Evolutionary conservation across 2,329 filamentous ascomycete genomes (phyloP), one percentile per base, ranked within the genome.

Genomic region (Sarocladiaceae sp.): DNA sequence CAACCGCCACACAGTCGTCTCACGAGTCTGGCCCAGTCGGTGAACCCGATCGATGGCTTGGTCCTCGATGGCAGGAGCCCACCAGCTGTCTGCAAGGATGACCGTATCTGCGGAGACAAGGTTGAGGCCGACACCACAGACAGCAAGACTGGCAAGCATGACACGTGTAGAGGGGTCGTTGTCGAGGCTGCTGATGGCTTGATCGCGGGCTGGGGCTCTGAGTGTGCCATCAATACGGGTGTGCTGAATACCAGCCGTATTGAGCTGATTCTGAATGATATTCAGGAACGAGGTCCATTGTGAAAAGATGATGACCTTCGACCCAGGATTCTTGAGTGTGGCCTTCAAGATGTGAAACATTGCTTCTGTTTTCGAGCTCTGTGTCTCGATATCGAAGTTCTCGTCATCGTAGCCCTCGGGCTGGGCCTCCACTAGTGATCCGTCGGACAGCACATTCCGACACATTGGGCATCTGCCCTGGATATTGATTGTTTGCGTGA

Each of bases 1-100:
- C 10, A 96, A 73, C 44, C 90, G 77, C 76, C 90, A 94, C 1
- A 96, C 85, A 1, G 83, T 91, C 0, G 87, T 91, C 55, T 85
- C 79, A 33, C 87, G 80, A 57, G 79, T 92, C 71, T 96, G 92
- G 0, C 91, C 91, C 0, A 96, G 76, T 1, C 91, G 80, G 64
- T 96, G 89, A 6, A 96, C 90, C 4, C 91, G 86, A 64, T 96
- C 91, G 2, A 96, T 79, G 3, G 92, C 92, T 65, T 96, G 91
- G 59, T 96, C 90, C 67, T 96, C 91, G 52, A 96, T 94, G 1
- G 90, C 90, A 0, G 91, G 91, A 1, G 91, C 90, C 88, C 91
- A 96, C 91, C 78, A 96, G 54, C 82, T 88, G 66, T 96, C 91
- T 0, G 83, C 82, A 18, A 96, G 75, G 42, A 96, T 83, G 54